Evolutionary conservation across 2,329 filamentous ascomycete genomes (phyloP).

Genomic region (Blumeriella jaapii): DNA sequence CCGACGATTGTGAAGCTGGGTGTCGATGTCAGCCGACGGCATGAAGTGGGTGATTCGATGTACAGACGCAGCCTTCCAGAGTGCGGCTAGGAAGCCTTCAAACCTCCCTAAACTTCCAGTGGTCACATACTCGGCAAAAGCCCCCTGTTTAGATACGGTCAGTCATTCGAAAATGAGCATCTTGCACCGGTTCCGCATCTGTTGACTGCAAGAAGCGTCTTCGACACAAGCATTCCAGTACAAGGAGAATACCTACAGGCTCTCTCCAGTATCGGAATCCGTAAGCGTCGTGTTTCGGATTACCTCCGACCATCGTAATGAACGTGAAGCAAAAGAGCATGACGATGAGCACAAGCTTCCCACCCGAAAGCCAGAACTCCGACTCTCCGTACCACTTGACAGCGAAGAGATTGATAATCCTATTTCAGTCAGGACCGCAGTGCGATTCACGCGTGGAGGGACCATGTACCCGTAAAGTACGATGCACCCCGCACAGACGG

Average conservation of each 20-base stretch:
- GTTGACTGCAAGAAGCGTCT: conserved; percentile 24
- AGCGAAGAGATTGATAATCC: conserved; percentile 50
- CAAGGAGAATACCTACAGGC: conserved; percentile 26
- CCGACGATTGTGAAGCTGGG: conserved; percentile 27
- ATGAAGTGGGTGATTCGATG: too few relatives aligned
- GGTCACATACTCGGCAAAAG: conserved; percentile 49
- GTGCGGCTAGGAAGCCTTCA: conserved; percentile 52
- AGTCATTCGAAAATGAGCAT: neutral
- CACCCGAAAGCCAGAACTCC: conserved; percentile 53
- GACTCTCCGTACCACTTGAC: conserved; percentile 58
- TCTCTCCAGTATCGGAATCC: conserved; percentile 59
- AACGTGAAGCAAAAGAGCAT: conserved; percentile 51
- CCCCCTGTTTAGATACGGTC: conserved; percentile 35
- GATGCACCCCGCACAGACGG: conserved; percentile 29
- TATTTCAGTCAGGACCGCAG: conserved; percentile 14
- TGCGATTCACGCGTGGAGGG: neutral
- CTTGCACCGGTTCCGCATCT: neutral
- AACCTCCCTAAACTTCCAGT: conserved; percentile 55
- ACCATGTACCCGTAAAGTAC: conserved; percentile 37
- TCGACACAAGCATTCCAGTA: neutral
- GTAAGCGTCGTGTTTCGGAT: conserved; percentile 55
- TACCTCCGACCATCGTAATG: conserved; percentile 59
- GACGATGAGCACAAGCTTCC: conserved; percentile 35
- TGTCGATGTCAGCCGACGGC: too few relatives aligned
- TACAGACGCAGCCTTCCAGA: conserved; percentile 35